Base-by-base conservation (phyloP, 768 basidiomycete species). In the Panaeolus cyanescens region DNA sequence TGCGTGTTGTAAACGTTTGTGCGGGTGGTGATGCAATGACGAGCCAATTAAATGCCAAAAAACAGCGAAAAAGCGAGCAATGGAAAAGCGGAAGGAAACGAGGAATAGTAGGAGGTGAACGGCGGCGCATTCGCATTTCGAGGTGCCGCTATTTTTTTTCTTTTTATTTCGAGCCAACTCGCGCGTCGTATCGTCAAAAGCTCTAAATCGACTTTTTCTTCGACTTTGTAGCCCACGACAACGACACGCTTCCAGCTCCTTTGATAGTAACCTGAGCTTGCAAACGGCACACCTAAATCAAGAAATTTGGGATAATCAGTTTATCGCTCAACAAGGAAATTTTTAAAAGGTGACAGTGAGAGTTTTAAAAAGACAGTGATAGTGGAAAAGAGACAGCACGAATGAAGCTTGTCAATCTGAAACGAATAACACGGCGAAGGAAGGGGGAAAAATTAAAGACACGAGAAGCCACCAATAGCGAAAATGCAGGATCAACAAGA, bases 241-340 rank as follows among this genome's bases (percentile, higher is more conserved):
- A 60, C 50, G 67, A 67, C 20, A 78, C 77, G 45, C 75, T 79
- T 28, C 77, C 78, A 4, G 75, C 78, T 31, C 78, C 78, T 39
- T 72, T 75, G 62, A 80, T 78, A 59, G 64, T 56, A 30, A 80
- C 76, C 39, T 76, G 71, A 2, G 75, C 77, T 60, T 78, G 75
- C 53, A 78, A 57, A 54, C 76, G 70, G 61, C 77, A 78, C n/a
- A 77, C 75, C 76, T 78, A 54, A 45, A 55, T 58, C 53, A 40
- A 59, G 60, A 22, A 30, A 61, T 17, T 34, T 15, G 60, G 34
- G 37, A 31, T 40, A 53, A 15, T 50, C 50, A 30, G 50, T 59
- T n/a, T 10, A 30, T 28, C 45, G 25, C 22, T n/a, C n/a, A n/a
- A 50, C 25, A 13, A 28, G 5, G 13, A 50, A 50, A 28, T 1